Conservation (phyloP, 352 stramenopile genomes). For the Plasmopara halstedii region DNA sequence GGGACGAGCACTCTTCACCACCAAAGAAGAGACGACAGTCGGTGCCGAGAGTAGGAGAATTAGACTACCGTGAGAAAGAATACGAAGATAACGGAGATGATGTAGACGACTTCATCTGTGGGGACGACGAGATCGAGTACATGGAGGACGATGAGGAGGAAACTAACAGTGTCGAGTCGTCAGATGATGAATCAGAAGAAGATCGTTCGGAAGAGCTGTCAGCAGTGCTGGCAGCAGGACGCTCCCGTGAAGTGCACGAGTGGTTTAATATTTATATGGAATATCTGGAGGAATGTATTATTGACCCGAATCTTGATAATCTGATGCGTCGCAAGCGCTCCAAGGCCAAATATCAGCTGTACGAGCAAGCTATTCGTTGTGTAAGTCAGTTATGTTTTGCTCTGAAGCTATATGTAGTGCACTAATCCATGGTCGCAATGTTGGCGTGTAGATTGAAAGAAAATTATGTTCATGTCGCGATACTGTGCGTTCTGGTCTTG, state of each 20-base stretch:
- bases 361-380: constrained; percentile 42
- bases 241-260: constrained; percentile 56
- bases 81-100: constrained; percentile 56
- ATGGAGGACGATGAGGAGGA: constrained; percentile 80
- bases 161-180: constrained; percentile 51
- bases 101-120: constrained; percentile 73
- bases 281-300: constrained; percentile 70
- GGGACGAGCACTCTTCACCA: constrained; percentile 7
- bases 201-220: constrained; percentile 36
- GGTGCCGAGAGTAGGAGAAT: constrained; percentile 11
- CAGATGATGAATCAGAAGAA: constrained; percentile 33
- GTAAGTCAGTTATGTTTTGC: constrained; percentile 28
- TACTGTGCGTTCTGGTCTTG: constrained; percentile 49
- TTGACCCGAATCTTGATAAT: constrained; percentile 50
- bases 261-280: constrained; percentile 83
- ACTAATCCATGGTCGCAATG: background rate
- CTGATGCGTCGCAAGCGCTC: constrained; percentile 37
- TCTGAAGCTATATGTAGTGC: background rate
- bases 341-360: constrained; percentile 40
- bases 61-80: constrained; percentile 25
- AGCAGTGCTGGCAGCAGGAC: constrained; percentile 26
- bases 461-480: constrained; percentile 65
- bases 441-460: constrained; percentile 51
- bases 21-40: constrained; percentile 15
- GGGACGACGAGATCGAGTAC: constrained; percentile 78